Conservation (phyloP, 2,329 filamentous ascomycete species). For the Simplicillium sp. region DNA sequence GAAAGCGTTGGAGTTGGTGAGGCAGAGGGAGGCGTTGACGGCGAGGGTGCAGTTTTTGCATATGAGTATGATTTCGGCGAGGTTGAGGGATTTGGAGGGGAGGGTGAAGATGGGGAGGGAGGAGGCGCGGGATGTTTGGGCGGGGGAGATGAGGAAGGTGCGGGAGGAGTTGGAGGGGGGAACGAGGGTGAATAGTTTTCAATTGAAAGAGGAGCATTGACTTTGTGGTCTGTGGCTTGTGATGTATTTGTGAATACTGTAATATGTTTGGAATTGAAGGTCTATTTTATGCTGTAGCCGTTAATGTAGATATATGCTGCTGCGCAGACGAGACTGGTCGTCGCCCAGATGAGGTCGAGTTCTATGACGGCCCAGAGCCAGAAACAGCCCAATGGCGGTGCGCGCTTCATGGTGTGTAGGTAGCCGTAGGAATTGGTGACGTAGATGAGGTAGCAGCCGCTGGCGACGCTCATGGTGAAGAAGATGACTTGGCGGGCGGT, state of each 20-base stretch:
- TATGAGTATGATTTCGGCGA: slow-evolving; percentile 37
- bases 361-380: slow-evolving; percentile 95
- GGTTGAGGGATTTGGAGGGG: slow-evolving; percentile 24
- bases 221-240: background rate
- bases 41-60: slow-evolving; percentile 36
- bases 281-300: slow-evolving; percentile 35
- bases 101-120: slow-evolving; percentile 19
- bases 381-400: slow-evolving; percentile 78
- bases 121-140: slow-evolving; percentile 14
- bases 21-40: slow-evolving; percentile 34
- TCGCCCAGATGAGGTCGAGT: slow-evolving; percentile 60
- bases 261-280: background rate
- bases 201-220: background rate
- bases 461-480: slow-evolving; percentile 45
- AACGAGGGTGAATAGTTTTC: background rate
- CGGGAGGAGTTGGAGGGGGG: background rate
- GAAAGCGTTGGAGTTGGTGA: slow-evolving; percentile 34
- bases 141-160: background rate
- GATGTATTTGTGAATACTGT: too few species aligned
- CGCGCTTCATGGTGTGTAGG: slow-evolving; percentile 81
- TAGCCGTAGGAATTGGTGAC: slow-evolving; percentile 75
- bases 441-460: slow-evolving; percentile 73
- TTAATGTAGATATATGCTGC: slow-evolving; percentile 35
- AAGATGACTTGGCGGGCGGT: slow-evolving; percentile 52
- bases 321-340: slow-evolving; percentile 39